A percentile compares a stretch with the other conserved stretches of the same genome.
These are phyloP conservation scores for Ophiostoma himal-ulmi DNA, from an alignment of 2,329 filamentous ascomycete genomes.

Conservation along the genomic window DNA sequence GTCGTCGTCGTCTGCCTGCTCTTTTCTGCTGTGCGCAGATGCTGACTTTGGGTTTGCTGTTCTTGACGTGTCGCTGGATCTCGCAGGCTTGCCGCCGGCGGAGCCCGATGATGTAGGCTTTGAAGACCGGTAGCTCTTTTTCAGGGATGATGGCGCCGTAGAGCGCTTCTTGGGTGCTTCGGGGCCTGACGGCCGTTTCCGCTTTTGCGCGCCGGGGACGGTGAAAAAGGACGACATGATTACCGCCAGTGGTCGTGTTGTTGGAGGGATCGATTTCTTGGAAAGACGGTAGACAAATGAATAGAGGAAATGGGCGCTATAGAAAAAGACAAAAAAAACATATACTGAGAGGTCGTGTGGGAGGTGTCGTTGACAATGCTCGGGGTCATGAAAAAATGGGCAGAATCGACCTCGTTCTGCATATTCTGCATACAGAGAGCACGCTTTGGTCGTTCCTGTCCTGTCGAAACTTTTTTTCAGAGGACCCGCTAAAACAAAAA, in stretches of 20 bases:
- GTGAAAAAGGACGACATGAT: slow-evolving; percentile 96
- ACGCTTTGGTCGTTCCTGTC: slow-evolving; percentile 13
- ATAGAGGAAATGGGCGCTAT: background rate
- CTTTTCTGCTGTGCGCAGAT: slow-evolving; percentile 27
- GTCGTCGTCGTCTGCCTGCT: slow-evolving; percentile 27
- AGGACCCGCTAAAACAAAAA: slow-evolving; percentile 23
- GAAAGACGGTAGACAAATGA: background rate
- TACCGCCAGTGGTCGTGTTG: background rate
- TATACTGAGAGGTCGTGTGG: background rate
- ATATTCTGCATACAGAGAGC: slow-evolving; percentile 16
- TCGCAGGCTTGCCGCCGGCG: slow-evolving; percentile 5
- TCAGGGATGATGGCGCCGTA: slow-evolving; percentile 33
- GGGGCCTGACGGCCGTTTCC: slow-evolving; percentile 61
- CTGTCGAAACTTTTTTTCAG: slow-evolving; percentile 25
- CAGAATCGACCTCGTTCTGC: slow-evolving; percentile 10
- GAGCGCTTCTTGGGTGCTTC: slow-evolving; percentile 56
- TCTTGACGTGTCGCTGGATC: slow-evolving; percentile 10
- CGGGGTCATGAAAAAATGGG: slow-evolving; percentile 8
- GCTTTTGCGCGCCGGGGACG: slow-evolving; percentile 77
- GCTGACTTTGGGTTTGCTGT: slow-evolving; percentile 9
- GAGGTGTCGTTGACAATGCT: slow-evolving; percentile 14
- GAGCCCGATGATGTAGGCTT: slow-evolving; percentile 4
- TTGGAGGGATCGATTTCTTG: background rate
- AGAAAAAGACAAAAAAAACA: background rate
- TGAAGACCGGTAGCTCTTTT: background rate